Percentiles rank a stretch among this genome's conserved stretches.
These are phyloP conservation scores for Torulaspora delbrueckii DNA, from an alignment of 805 yeast genomes.

Conservation along the genomic window DNA sequence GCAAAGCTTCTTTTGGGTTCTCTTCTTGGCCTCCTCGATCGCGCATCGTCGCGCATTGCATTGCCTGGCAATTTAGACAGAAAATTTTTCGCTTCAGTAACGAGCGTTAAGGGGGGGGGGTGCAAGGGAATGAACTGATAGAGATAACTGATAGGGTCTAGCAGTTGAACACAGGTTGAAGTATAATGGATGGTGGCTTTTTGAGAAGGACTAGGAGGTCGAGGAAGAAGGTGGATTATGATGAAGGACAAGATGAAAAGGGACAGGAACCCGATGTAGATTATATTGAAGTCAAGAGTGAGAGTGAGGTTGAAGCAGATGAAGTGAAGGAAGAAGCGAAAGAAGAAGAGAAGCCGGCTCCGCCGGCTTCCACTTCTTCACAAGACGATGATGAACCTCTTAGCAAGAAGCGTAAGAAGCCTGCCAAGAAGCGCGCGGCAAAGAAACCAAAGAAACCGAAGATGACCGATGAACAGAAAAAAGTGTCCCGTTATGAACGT, in stretches of 20 bases:
- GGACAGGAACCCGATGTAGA: neutral
- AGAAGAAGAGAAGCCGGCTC: neutral
- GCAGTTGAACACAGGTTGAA: neutral
- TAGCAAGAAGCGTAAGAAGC: conserved; percentile 11
- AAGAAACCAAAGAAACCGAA: conserved; percentile 17
- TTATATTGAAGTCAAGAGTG: neutral
- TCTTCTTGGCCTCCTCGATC: neutral
- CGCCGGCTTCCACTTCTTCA: no score
- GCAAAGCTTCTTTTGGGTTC: neutral
- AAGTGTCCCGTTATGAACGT: conserved; percentile 63
- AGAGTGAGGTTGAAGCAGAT: neutral
- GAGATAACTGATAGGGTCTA: neutral
- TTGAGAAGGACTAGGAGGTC: conserved; percentile 31
- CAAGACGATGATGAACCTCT: conserved; percentile 24
- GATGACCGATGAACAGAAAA: conserved; percentile 19
- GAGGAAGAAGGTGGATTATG: conserved; percentile 35
- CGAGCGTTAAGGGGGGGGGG: neutral
- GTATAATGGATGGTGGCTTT: conserved; percentile 28
- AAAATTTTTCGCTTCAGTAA: no score
- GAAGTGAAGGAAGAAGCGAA: conserved; percentile 12
- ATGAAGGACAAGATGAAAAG: conserved; percentile 28
- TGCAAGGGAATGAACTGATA: neutral
- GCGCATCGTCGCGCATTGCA: neutral
- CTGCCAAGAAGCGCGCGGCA: conserved; percentile 16
- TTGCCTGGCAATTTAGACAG: neutral